These are phyloP conservation scores for Oryza meyeriana DNA, from an alignment of 176 grass and related monocot species.

Conservation along the genomic window DNA sequence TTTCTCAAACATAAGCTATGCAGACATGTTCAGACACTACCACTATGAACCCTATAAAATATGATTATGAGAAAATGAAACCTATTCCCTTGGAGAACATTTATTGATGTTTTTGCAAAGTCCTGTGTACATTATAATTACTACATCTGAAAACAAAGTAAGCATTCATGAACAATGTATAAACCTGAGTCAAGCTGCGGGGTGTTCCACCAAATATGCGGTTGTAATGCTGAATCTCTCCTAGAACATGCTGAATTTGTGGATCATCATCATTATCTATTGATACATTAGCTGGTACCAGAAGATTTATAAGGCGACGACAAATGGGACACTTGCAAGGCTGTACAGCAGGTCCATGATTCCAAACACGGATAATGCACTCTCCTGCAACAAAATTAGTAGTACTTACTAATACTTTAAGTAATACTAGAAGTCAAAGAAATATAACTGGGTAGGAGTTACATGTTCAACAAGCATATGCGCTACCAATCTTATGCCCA, in stretches of 20 bases:
- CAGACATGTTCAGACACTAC: not conserved
- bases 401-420: not conserved
- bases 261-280: slow-evolving; percentile 35
- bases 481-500: not conserved
- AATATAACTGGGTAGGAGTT: not conserved
- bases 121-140: not conserved
- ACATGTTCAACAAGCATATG: not conserved
- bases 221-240: slow-evolving; percentile 72
- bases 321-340: slow-evolving; percentile 96
- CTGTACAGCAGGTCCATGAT: slow-evolving; percentile 66
- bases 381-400: slow-evolving; percentile 51
- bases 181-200: slow-evolving; percentile 76
- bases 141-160: not conserved
- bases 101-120: not conserved
- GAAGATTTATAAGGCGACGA: slow-evolving; percentile 69
- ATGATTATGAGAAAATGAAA: not conserved
- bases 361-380: slow-evolving; percentile 88
- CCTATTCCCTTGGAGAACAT: not conserved
- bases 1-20: not conserved
- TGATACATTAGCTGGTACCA: slow-evolving; percentile 63
- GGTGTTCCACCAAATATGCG: slow-evolving; percentile 66
- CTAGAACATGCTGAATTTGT: slow-evolving; percentile 49
- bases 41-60: not conserved
- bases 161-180: not conserved
- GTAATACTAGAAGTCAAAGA: not conserved